Evolutionary conservation across 345 rosid genomes (phyloP), one percentile per base, ranked within the genome.

Genomic region (Pistacia atlantica): DNA sequence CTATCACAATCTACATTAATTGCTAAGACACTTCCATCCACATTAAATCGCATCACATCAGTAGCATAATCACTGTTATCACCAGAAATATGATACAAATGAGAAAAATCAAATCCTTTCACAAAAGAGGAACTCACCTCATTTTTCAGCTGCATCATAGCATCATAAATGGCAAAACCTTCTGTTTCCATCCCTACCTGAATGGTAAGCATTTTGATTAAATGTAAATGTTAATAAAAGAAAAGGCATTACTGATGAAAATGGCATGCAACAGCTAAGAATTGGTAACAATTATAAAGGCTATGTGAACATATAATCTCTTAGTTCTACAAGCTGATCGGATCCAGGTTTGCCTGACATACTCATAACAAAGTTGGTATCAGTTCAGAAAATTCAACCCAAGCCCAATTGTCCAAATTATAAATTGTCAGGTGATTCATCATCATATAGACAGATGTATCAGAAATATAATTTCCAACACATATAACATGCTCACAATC

Each of bases 111-210:
- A n/a, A 79, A 79, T 9, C 33, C 59, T 14, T 57, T 51, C 17
- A 4, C 17, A 11, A 64, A 37, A 48, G 52, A 60, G 33, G 55
- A 72, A 63, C 49, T 73, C 73, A 86, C 98, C 92, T 89, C 92
- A 78, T 83, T 87, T 65, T 90, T 79, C 51, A 90, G 59, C 35
- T 89, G 92, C 98, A 92, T 92, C 81, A 95, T 54, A 61, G 95
- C 79, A 76, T 95, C 99, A 83, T 93, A 90, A 64, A 95, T 92
- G 2, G 97, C 98, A 85, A 95, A 93, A 61, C 96, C 99, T 78
- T 95, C 96, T 8, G 93, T 76, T 87, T 95, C 98, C 91, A 87
- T 84, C 9, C 91, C 98, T 61, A 95, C 99, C 97, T 95, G 89
- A 72, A 61, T 6, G 33, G 18, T 52, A 31, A 75, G 56, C 16